A percentile compares a stretch with the other conserved stretches of the same genome.
Conservation (phyloP, 257 asterid species). For the Leonotis leonurus region DNA sequence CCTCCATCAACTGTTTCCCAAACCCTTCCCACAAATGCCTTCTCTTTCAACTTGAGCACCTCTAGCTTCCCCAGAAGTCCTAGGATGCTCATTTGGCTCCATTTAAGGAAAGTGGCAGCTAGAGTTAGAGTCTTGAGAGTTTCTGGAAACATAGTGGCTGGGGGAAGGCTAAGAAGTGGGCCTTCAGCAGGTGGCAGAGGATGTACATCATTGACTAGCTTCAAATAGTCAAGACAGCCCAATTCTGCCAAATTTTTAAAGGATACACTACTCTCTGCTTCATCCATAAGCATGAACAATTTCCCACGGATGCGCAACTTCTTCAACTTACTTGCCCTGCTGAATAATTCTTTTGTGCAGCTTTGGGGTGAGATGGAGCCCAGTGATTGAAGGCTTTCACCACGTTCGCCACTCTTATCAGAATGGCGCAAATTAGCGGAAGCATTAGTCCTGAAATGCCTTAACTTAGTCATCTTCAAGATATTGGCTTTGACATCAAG, state of each 20-base stretch:
- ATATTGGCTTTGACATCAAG: not conserved
- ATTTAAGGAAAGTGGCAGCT: not conserved
- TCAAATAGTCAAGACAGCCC: conserved; percentile 24
- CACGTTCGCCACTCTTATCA: not conserved
- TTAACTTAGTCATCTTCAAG: not conserved
- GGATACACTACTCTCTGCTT: not conserved
- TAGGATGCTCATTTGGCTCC: not conserved
- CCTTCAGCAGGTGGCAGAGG: not conserved
- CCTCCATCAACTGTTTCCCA: not conserved
- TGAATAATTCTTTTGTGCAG: not conserved
- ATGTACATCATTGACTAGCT: conserved; percentile 27
- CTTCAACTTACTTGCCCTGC: not conserved
- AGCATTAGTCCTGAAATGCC: not conserved
- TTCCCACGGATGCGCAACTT: not conserved
- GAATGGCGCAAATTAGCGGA: not conserved
- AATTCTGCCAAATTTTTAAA: conserved; percentile 17
- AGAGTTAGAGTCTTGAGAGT: conserved; percentile 19
- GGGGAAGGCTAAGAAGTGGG: conserved; percentile 10
- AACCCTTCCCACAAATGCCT: not conserved
- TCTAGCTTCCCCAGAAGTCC: not conserved
- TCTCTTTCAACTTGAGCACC: not conserved
- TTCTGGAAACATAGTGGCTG: conserved; percentile 12
- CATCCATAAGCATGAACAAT: not conserved
- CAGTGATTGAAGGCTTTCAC: not conserved
- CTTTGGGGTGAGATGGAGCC: not conserved